Conservation (phyloP, 768 basidiomycete species). For the Cystobasidium tubakii region DNA sequence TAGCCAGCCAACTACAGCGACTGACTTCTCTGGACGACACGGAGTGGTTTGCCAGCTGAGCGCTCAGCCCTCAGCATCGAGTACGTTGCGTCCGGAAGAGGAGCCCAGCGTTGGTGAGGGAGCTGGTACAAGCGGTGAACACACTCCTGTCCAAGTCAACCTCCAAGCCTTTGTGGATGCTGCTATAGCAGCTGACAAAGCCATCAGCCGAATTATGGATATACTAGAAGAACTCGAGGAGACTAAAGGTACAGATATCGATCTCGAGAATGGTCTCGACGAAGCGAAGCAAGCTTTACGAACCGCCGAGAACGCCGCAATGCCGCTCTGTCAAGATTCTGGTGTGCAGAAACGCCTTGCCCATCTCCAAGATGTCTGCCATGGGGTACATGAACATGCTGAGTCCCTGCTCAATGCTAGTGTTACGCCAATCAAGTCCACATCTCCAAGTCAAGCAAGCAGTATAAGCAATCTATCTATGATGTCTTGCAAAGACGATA, state of each 20-base stretch:
- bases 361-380: neutral
- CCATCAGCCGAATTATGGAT: neutral
- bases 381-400: neutral
- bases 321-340: neutral
- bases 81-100: too few species aligned
- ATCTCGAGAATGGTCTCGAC: neutral
- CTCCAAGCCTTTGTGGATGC: neutral
- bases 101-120: too few species aligned
- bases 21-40: too few species aligned
- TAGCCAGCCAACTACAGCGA: too few species aligned
- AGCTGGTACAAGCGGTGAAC: neutral
- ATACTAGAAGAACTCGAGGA: neutral
- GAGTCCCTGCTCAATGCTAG: neutral
- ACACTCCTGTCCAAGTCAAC: neutral
- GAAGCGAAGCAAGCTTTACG: neutral
- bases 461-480: neutral
- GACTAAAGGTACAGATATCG: neutral
- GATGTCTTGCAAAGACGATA: neutral
- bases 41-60: too few species aligned
- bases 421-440: neutral
- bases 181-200: neutral
- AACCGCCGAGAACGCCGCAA: neutral
- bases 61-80: too few species aligned
- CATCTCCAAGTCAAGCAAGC: neutral
- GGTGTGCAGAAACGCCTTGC: neutral